phyloP scores from a whole-genome alignment of 495 filamentous ascomycete genomes.

The Trichoderma erinaceum region DNA sequence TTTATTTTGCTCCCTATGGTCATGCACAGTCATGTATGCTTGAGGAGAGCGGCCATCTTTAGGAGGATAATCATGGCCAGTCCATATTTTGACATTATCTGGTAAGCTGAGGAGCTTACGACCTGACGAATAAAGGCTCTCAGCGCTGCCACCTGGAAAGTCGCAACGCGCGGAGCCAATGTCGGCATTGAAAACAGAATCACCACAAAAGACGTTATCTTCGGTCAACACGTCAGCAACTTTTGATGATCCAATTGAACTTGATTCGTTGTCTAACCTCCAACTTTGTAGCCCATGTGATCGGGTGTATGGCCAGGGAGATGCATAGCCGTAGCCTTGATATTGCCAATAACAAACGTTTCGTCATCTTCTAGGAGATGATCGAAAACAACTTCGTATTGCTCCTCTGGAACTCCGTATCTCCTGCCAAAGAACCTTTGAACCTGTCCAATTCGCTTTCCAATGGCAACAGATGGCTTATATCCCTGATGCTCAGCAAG shows the following conservation, averaged over 20 bases:
- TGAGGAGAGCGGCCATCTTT: conserved; percentile 25
- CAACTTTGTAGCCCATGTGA: conserved; percentile 54
- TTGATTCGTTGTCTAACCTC: conserved; percentile 26
- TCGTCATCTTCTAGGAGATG: conserved; percentile 49
- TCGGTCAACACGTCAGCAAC: not conserved
- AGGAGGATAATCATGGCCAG: conserved; percentile 48
- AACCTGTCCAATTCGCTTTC: conserved; percentile 46
- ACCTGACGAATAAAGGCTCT: conserved; percentile 39
- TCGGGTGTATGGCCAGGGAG: conserved; percentile 59
- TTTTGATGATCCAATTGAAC: not conserved
- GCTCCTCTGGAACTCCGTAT: conserved; percentile 39
- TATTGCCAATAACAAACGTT: conserved; percentile 41
- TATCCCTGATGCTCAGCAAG: conserved; percentile 27
- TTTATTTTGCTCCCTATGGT: conserved; percentile 47
- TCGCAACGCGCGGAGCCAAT: conserved; percentile 55
- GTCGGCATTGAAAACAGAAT: conserved; percentile 55
- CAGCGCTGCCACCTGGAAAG: conserved; percentile 51
- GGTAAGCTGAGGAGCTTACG: conserved; percentile 43
- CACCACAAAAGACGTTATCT: conserved; percentile 56
- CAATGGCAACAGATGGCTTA: conserved; percentile 45
- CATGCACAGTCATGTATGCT: conserved; percentile 43
- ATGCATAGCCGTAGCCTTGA: conserved; percentile 44
- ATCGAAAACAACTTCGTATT: conserved; percentile 45
- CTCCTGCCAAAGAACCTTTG: conserved; percentile 43
- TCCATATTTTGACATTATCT: conserved; percentile 41